Base-by-base conservation (phyloP, 2,329 filamentous ascomycete genomes). In the Huntiella bhutanensis region DNA sequence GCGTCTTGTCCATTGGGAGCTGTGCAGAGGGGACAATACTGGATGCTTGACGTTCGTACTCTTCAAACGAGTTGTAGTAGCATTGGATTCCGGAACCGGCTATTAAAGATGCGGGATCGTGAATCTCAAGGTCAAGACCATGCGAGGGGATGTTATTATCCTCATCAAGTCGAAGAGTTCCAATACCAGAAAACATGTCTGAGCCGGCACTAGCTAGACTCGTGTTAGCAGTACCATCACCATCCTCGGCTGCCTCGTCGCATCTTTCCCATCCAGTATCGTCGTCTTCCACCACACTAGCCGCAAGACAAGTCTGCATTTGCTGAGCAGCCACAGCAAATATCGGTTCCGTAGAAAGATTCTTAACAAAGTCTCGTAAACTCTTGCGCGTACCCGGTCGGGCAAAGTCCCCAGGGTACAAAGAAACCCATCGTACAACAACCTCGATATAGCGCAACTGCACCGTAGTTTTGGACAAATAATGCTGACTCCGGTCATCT, bases 391-490 rank as follows among this genome's bases (percentile, higher is more conserved):
- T 92, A 16, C 71, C 71, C 1, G 80, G 72, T 51, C 81, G 77
- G 1, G 86, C 86, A 66, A 96, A 94, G 60, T 98, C 91, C 12
- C 86, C 88, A 0, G 91, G 87, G 60, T 96, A 96, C 38, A 79
- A 68, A 12, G 80, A 77, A 1, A 93, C 80, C 91, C 91, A 98
- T 58, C 83, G 82, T 4, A 85, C 83, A 49, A 96, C 66, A 5
- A 91, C 77, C 53, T 82, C 79, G 35, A 94, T 77, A 51, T 88
- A 82, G 44, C 87, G 77, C 46, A 94, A 69, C 58, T 95, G 88
- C 4, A 79, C 77, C 5, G 81, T 77, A 36, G 82, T 87, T 54
- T 80, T 84, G 46, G 78, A 78, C 38, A 95, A 71, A 52, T 82
- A 79, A 52, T 77, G 73, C 1, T 77, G 70, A 7, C 69, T 68